Percentiles rank a stretch among this genome's conserved stretches.
Evolutionary conservation across 2,329 filamentous ascomycete species (phyloP).

Genomic region (Ramularia collo-cygni): DNA sequence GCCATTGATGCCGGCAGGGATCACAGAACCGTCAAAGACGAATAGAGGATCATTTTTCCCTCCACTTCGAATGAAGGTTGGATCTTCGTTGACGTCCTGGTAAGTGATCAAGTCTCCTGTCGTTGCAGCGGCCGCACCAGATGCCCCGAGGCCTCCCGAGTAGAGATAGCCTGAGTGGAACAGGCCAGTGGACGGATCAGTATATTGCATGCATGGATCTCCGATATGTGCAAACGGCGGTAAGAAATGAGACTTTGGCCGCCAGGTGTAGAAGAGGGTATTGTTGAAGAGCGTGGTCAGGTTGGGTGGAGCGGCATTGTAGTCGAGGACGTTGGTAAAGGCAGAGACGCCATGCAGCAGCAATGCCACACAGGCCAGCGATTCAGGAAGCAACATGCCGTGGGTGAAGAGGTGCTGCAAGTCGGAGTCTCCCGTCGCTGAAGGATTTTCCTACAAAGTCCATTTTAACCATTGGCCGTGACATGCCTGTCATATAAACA

Average conservation of each 20-base stretch:
- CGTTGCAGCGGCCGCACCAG: conserved; percentile 27
- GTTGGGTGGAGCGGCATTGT: conserved; percentile 35
- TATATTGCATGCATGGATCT: too few species aligned
- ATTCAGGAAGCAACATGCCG: neutral
- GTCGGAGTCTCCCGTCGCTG: too few species aligned
- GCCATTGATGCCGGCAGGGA: conserved; percentile 38
- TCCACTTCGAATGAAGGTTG: conserved; percentile 28
- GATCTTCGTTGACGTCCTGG: conserved; percentile 29
- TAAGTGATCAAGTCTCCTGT: conserved; percentile 41
- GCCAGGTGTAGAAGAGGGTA: conserved; percentile 22
- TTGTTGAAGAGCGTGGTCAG: conserved; percentile 35
- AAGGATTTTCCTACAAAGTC: too few species aligned
- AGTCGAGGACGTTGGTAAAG: conserved; percentile 17
- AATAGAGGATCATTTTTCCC: conserved; percentile 40
- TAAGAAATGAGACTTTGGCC: too few species aligned
- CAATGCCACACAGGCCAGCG: neutral
- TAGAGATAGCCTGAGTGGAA: conserved; percentile 43
- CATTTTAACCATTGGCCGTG: too few species aligned
- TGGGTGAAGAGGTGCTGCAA: too few species aligned
- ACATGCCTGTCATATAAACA: too few species aligned
- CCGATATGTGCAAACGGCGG: too few species aligned
- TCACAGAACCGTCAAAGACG: conserved; percentile 42
- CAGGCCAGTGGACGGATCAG: conserved; percentile 37
- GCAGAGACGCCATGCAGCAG: neutral
- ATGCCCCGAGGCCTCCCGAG: conserved; percentile 5